Evolutionary conservation across 768 basidiomycete genomes (phyloP), one percentile per base, ranked within the genome.

Genomic region (Amanita fuliginea): DNA sequence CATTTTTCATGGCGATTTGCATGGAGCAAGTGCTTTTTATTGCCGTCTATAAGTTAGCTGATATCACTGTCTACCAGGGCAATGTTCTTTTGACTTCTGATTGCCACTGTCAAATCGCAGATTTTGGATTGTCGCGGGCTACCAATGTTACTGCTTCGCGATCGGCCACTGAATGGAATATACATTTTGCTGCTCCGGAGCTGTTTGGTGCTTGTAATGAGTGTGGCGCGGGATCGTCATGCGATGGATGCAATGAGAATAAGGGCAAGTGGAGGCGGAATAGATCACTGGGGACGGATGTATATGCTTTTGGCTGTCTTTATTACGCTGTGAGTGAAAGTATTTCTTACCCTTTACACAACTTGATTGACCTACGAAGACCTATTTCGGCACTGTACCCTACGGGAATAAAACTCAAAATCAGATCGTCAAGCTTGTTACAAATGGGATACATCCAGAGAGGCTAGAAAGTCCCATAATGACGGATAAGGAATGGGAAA

Each of bases 261-360:
- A 26, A 26, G 4, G 6, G 26, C 26, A 26, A 26, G 26, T 26
- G 26, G 26, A 3, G 26, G 26, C 26, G 26, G 7, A 26, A 26
- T 26, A 26, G 26, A 34, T 19, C 19, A n/a, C 16, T 16, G 26
- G 28, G 4, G n/a, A 36, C 47, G 14, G 47, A 47, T 26, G 47
- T 47, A 9, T 47, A 47, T 40, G 47, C 47, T 1, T 47, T 47
- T 19, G 36, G 36, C n/a, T 47, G 36, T 11, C 47, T 47, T 18
- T 47, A 47, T 26, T 47, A 47, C 30, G 22, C 36, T 14, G 47
- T 40, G 24, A 26, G 13, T 40, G 14, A 9, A 1, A 26, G 14
- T 8, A 11, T 18, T 26, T 14, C 14, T 26, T n/a, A 14, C 14
- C 8, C 24, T 39, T 13, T 26, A 14, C 18, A 21, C 26, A 26